Percentiles rank a stretch among this genome's conserved stretches.
These are phyloP conservation scores for Oxyria digyna DNA, from an alignment of 148 eudicot genomes.

Conservation along the genomic window DNA sequence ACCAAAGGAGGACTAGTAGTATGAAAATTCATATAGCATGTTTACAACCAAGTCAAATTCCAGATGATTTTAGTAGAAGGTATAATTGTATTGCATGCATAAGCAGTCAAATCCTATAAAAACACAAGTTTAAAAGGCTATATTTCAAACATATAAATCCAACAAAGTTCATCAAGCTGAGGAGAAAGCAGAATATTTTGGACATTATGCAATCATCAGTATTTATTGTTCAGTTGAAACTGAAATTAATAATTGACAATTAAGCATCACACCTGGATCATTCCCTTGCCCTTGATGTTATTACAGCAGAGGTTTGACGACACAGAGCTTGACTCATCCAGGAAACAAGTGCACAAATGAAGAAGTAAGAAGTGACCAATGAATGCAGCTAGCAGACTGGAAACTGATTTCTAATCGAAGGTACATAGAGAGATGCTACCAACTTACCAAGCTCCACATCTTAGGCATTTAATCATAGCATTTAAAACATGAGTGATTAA, in stretches of 20 bases:
- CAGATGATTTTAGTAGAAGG: too few species aligned
- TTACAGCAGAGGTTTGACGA: not conserved
- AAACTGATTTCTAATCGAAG: not conserved
- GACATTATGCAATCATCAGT: not conserved
- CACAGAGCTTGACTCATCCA: not conserved
- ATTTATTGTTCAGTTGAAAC: not conserved
- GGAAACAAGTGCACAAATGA: not conserved
- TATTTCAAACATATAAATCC: too few species aligned
- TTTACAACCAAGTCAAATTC: too few species aligned
- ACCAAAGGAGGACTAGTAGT: not conserved
- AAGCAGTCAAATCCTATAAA: not conserved
- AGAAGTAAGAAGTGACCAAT: too few species aligned
- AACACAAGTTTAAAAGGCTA: not conserved
- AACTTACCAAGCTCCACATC: not conserved
- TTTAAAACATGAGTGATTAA: too few species aligned
- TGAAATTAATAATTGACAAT: not conserved
- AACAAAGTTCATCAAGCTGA: not conserved
- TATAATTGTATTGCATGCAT: not conserved
- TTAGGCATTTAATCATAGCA: not conserved
- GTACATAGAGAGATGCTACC: too few species aligned
- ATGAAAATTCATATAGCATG: too few species aligned
- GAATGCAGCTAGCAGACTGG: not conserved
- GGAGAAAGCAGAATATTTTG: not conserved
- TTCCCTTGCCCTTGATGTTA: slow-evolving; percentile 82
- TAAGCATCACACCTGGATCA: slow-evolving; percentile 53